Base-by-base conservation (phyloP, 192 early-diverging fungal genomes). In the Martensiomyces pterosporus region DNA sequence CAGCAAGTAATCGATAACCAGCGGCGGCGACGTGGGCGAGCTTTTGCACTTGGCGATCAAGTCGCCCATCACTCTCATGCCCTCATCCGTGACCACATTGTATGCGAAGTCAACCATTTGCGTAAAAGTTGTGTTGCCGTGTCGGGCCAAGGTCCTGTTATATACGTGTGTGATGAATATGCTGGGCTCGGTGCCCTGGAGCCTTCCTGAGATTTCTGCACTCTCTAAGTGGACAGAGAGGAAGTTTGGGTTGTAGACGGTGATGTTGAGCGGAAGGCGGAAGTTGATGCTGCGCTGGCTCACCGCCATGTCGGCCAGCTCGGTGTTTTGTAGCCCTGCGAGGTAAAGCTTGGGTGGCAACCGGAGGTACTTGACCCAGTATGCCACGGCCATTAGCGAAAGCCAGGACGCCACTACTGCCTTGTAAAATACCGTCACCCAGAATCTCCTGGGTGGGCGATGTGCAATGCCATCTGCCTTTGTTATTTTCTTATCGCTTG, bases 301-400 rank as follows among this genome's bases (percentile, higher is more conserved):
- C 4, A 43, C 13, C 7, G 7, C 6, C 42, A 43, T 24, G 3
- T 43, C 42, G 6, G 3, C 10, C 19, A 25, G 8, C 42, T 43
- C n/a, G 15, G 24, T 4, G 13, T 25, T 25, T 16, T 22, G 24
- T 13, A 43, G n/a, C 14, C 42, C 24, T 7, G 42, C 10, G 13
- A 43, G 42, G 16, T 43, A 43, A 16, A 43, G 19, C n/a, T 24
- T 22, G 15, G 42, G 42, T n/a, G 42, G 42, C 24, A 43, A 16
- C 13, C 24, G 42, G 7, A 43, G 14, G 42, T 27, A 24, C 15
- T 43, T 43, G 13, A 43, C 42, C 14, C 16, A 19, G 24, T 25
- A 43, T 8, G 42, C 42, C 3, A 41, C 19, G 8, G 19, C 39
- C 39, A 41, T 3, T 23, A 41, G 24, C 15, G 18, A 18, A 18